These are phyloP conservation scores for Chaetomium sp. DNA, from an alignment of 2,329 filamentous ascomycete species.

Conservation along the genomic window DNA sequence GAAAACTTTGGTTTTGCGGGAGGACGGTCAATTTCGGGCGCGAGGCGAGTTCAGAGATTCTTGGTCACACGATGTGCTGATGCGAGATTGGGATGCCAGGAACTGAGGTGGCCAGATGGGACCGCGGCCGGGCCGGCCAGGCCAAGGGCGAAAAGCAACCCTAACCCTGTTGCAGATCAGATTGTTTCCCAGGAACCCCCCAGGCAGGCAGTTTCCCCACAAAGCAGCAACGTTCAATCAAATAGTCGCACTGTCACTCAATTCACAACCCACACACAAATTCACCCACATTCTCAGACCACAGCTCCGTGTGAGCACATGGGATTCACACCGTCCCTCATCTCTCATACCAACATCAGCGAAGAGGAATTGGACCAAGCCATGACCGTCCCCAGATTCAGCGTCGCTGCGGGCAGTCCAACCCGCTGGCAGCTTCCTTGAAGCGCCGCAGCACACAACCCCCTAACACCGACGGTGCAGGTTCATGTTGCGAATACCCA, in stretches of 20 bases:
- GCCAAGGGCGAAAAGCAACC: neutral
- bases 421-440: too few relatives aligned
- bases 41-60: neutral
- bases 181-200: too few relatives aligned
- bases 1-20: neutral
- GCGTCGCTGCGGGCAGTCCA: too few relatives aligned
- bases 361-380: too few relatives aligned
- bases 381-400: too few relatives aligned
- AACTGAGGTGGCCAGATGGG: neutral
- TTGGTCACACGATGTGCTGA: neutral
- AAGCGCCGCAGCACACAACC: too few relatives aligned
- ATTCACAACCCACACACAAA: neutral
- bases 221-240: neutral
- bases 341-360: neutral
- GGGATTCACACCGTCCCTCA: too few relatives aligned
- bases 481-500: too few relatives aligned
- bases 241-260: neutral
- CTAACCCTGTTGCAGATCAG: neutral
- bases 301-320: neutral
- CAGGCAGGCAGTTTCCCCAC: neutral
- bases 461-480: too few relatives aligned
- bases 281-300: neutral
- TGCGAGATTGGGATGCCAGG: neutral
- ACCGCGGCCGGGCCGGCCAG: too few relatives aligned
- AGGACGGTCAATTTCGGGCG: constrained; percentile 1